These are phyloP conservation scores for Psilocybe cyanescens DNA, from an alignment of 768 basidiomycete species.

Conservation along the genomic window DNA sequence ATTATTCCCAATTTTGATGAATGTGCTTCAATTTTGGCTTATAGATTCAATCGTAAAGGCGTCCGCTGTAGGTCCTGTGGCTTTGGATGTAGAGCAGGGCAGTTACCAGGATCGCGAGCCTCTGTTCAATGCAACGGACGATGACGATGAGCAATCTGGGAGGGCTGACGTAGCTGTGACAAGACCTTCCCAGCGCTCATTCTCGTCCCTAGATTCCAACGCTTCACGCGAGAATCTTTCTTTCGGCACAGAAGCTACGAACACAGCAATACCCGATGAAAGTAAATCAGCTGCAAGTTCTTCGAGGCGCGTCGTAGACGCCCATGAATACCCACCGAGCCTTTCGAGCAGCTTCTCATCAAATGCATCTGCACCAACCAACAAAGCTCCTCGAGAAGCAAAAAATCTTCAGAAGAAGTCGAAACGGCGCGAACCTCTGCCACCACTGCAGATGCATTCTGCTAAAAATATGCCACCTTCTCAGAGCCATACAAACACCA, in stretches of 20 bases:
- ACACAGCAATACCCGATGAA: conserved; percentile 38
- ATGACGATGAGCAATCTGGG: conserved; percentile 44
- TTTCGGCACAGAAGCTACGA: conserved; percentile 23
- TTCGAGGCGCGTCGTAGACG: conserved; percentile 34
- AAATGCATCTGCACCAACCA: conserved; percentile 34
- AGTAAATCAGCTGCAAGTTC: conserved; percentile 43
- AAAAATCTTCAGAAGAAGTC: conserved; percentile 39
- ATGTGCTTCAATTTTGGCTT: conserved; percentile 91
- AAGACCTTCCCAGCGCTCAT: conserved; percentile 36
- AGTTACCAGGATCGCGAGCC: conserved; percentile 58
- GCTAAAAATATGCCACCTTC: background rate
- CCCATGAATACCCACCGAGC: conserved; percentile 69
- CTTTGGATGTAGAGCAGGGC: conserved; percentile 43
- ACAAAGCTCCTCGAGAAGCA: conserved; percentile 23
- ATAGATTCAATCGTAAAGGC: conserved; percentile 94
- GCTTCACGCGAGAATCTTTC: conserved; percentile 28
- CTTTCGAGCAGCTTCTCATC: conserved; percentile 46
- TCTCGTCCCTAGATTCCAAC: conserved; percentile 28
- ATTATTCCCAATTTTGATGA: conserved; percentile 88
- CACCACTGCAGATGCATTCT: conserved; percentile 17
- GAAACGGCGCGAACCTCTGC: conserved; percentile 43
- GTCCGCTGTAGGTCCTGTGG: conserved; percentile 40
- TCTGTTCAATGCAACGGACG: conserved; percentile 58
- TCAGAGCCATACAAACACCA: conserved; percentile 13
- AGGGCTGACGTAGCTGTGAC: conserved; percentile 51